Evolutionary conservation across 352 stramenopile species (phyloP), one percentile per base, ranked within the genome.

Genomic region (Phytophthora uliginosa): DNA sequence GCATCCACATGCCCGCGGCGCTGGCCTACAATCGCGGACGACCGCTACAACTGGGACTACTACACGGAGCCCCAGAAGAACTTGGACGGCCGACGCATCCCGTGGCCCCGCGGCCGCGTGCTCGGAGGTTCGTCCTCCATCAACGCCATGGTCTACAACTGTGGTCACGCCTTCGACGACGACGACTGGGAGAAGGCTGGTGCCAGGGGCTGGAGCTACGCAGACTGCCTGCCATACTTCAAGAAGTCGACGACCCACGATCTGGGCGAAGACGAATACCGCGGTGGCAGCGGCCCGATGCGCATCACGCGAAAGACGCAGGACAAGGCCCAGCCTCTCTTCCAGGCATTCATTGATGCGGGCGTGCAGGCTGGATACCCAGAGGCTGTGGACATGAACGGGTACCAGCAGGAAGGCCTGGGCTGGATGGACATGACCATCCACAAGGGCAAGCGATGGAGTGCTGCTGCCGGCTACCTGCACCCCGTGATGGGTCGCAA

Each of bases 131-230:
- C 88, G n/a, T 95, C 88, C 13, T 95, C 86, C 47, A 79, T 96
- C 55, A 96, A 96, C 36, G 89, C 88, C 24, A 96, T 96, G 89
- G 85, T 96, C 17, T 96, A 96, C 83, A 91, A 91, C 63, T 85
- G 89, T 18, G 89, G 89, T 1, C 85, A 96, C 66, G 84, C 88
- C 13, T 73, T 84, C 58, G 88, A 95, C 75, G 95, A 95, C 69
- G 77, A 96, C 67, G 84, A 92, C 66, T 96, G 89, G 89, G 66
- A 89, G 33, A 53, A 63, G 17, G 85, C 76, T 28, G 86, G 88
- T 33, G 86, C 86, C 28, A 66, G 64, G 7, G 84, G 86, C n/a
- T 96, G 89, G 89, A 91, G 84, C 75, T 96, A 95, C 55, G 83
- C 79, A 24, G 88, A 95, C 64, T 92, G 83, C 50, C 68, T 96